Evolutionary conservation across 352 stramenopile species (phyloP), one percentile per base, ranked within the genome.

Genomic region (Phytopythium kandeliae): DNA sequence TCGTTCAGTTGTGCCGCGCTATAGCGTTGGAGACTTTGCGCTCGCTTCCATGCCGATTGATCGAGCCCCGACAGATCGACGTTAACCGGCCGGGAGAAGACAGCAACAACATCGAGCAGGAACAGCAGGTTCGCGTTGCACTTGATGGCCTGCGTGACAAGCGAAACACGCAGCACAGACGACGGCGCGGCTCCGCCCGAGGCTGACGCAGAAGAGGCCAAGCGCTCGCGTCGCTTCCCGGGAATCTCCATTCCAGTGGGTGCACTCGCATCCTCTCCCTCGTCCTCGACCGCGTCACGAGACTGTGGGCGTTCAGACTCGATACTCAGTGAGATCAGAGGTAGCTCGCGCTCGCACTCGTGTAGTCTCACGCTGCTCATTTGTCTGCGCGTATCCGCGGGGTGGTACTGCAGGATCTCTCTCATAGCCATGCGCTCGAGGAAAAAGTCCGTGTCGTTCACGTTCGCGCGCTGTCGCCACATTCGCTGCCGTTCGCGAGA

Each of bases 81-180:
- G 44, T 86, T 75, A 13, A 78, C 64, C 33, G 84, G 84, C 1
- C 78, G 75, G 19, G 76, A 71, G 51, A 94, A 92, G 17, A 92
- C 85, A 16, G 71, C 58, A 17, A 78, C 59, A 0, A 92, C 64
- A 41, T 75, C 58, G 6, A 94, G 68, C 40, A 92, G 55, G 49
- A 88, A 88, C 47, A 83, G 78, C 45, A 91, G 37, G 43, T 89
- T 86, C 15, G 91, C 69, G 46, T 85, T 79, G 55, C 75, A 89
- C 57, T 86, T 87, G 52, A 94, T 84, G 2, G 80, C 75, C 57
- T 94, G 83, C 8, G 81, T 86, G 40, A 92, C 74, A 4, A 94
- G 68, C 16, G 68, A 86, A 12, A 94, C 57, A 4, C 65, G 50
- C 10, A 94, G 61, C 22, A 76, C 59, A 25, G 54, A 55, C 42